phyloP scores from a whole-genome alignment of 257 asterid genomes.

The Cynanchum wilfordii region DNA sequence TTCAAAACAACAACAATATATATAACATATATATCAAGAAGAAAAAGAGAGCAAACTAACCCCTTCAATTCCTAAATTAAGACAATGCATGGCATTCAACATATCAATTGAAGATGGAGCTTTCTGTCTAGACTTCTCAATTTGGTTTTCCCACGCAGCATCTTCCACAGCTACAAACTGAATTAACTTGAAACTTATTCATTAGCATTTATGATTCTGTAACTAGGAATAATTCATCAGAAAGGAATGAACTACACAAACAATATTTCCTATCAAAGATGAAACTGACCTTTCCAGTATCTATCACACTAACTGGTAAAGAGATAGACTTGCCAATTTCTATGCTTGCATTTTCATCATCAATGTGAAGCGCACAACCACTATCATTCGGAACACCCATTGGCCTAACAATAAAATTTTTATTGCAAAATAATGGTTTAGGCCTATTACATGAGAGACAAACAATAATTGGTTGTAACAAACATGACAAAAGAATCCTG shows the following conservation, averaged over 20 bases:
- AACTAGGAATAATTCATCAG: background rate
- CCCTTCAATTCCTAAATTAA: constrained; percentile 50
- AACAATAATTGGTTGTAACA: background rate
- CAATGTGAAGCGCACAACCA: constrained; percentile 41
- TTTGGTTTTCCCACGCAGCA: constrained; percentile 42
- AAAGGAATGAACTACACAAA: background rate
- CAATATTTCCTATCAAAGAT: background rate
- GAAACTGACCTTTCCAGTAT: constrained; percentile 42
- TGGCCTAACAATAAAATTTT: constrained; percentile 39
- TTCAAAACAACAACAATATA: background rate
- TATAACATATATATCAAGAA: background rate
- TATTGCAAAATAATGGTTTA: background rate
- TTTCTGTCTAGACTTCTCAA: constrained; percentile 29
- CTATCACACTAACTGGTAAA: constrained; percentile 59
- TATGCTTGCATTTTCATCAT: constrained; percentile 23
- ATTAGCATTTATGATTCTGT: background rate
- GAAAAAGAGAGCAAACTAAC: constrained; percentile 27
- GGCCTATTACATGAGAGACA: background rate
- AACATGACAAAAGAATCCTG: constrained; percentile 8
- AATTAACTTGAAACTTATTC: constrained; percentile 3
- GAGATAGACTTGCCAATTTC: constrained; percentile 39
- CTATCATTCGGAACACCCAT: constrained; percentile 37
- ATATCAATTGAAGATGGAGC: constrained; percentile 47
- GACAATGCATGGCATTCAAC: constrained; percentile 29
- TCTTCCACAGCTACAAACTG: constrained; percentile 45